Conservation (phyloP, 108 stramenopile species). For the Discostella pseudostelligera region DNA sequence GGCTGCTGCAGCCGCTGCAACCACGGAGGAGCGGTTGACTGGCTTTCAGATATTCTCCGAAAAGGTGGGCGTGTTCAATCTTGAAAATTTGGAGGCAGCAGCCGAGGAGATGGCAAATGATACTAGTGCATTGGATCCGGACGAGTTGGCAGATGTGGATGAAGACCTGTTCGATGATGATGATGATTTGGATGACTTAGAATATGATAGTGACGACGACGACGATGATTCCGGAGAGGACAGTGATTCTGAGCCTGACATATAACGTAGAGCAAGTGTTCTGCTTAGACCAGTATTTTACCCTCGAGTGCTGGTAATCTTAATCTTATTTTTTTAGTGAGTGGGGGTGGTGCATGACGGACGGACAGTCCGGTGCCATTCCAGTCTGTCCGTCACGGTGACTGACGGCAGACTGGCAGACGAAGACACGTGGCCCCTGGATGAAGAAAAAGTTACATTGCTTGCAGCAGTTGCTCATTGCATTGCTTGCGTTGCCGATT, state of each 20-base stretch:
- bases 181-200: slow-evolving; percentile 83
- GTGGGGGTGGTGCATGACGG: too few species aligned
- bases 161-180: slow-evolving; percentile 78
- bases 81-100: slow-evolving; percentile 82
- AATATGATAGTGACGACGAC: slow-evolving; percentile 56
- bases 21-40: slow-evolving; percentile 59
- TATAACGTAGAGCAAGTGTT: slow-evolving; percentile 23
- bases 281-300: neutral
- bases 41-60: slow-evolving; percentile 75
- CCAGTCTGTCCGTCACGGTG: too few species aligned
- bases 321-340: too few species aligned
- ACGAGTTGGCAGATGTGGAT: slow-evolving; percentile 54
- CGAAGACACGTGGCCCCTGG: too few species aligned
- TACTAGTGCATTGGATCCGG: slow-evolving; percentile 58
- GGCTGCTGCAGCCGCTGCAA: slow-evolving; percentile 51
- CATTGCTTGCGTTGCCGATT: too few species aligned
- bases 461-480: too few species aligned
- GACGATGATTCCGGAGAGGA: slow-evolving; percentile 72
- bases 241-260: slow-evolving; percentile 59
- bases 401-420: too few species aligned
- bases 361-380: too few species aligned
- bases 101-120: slow-evolving; percentile 71
- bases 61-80: slow-evolving; percentile 61
- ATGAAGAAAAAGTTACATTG: too few species aligned
- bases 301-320: too few species aligned